Percentiles rank a stretch among this genome's conserved stretches.
These are phyloP conservation scores for Monilinia fructicola DNA, from an alignment of 2,329 filamentous ascomycete genomes.

Conservation along the genomic window DNA sequence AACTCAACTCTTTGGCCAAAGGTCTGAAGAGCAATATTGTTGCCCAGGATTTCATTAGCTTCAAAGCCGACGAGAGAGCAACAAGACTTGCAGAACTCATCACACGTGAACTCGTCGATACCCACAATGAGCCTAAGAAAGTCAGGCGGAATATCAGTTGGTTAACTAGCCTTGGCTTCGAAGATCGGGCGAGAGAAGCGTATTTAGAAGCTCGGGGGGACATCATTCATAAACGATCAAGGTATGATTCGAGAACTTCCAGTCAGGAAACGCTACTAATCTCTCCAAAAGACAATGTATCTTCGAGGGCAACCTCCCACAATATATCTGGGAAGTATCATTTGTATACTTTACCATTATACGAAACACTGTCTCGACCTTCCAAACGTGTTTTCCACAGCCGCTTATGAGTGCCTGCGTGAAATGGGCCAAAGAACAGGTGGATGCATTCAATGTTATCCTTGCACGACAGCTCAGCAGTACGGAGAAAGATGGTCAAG, in stretches of 20 bases:
- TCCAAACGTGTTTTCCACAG: slow-evolving; percentile 81
- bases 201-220: slow-evolving; percentile 79
- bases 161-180: slow-evolving; percentile 83
- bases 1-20: slow-evolving; percentile 74
- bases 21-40: slow-evolving; percentile 81
- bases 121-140: slow-evolving; percentile 72
- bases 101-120: slow-evolving; percentile 73
- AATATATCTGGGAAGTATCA: slow-evolving; percentile 93
- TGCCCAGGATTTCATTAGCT: slow-evolving; percentile 87
- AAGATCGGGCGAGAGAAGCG: slow-evolving; percentile 82
- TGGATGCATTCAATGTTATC: slow-evolving; percentile 85
- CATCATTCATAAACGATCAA: slow-evolving; percentile 76
- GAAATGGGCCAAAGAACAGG: slow-evolving; percentile 95
- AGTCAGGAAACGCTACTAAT: background rate
- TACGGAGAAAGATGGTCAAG: slow-evolving; percentile 70
- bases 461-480: slow-evolving; percentile 83
- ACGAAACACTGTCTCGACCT: slow-evolving; percentile 87
- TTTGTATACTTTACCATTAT: slow-evolving; percentile 96
- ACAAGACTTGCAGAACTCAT: slow-evolving; percentile 73
- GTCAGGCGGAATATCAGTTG: slow-evolving; percentile 81
- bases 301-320: slow-evolving; percentile 88
- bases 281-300: slow-evolving; percentile 70
- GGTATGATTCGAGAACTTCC: slow-evolving; percentile 52
- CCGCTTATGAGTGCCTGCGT: slow-evolving; percentile 91
- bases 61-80: slow-evolving; percentile 85